Evolutionary conservation across 257 asterid species (phyloP), one percentile per base, ranked within the genome.

Genomic region (Salvia hispanica): DNA sequence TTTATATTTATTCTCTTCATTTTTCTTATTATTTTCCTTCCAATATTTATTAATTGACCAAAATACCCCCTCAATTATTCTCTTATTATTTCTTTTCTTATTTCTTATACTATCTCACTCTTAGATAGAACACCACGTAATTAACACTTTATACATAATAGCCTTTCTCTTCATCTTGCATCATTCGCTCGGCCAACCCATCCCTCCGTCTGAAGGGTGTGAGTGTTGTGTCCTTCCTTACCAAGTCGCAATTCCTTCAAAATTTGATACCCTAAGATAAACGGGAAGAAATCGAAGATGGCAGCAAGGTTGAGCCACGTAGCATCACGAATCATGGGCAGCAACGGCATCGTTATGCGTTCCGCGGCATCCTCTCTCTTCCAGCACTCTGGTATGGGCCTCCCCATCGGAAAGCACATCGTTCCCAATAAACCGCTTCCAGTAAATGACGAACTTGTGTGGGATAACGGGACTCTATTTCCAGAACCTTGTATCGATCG

Each of bases 401-500:
- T 90, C 60, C 96, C 96, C 52, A 96, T 88, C 63, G 97, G 98
- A 34, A 88, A 86, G 76, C 98, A 88, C 75, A 83, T 86, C 69
- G 97, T 92, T 59, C 98, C 98, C 12, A 87, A 88, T 64, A 90
- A 77, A 65, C 98, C 97, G 61, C 88, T 92, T 71, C 79, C 84
- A 7, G 91, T 76, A 72, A 85, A 90, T 46, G 98, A 92, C 62
- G 97, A 92, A 78, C 90, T 92, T 9, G 62, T 73, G 34, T 92
- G 98, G 98, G 96, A 92, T 69, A 92, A 90, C 21, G 97, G 98
- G 25, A 84, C 97, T 66, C 82, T 95, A 7, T 86, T 79, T 81
- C 97, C 96, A 0, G 98, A 92, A 60, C 98, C 98, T 36, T 92
- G 98, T 71, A 78, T 92, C 61, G 97, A 92, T 71, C 90, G 97